Conservation (phyloP, 176 grass and related monocot species). For the Aegilops speltoides region DNA sequence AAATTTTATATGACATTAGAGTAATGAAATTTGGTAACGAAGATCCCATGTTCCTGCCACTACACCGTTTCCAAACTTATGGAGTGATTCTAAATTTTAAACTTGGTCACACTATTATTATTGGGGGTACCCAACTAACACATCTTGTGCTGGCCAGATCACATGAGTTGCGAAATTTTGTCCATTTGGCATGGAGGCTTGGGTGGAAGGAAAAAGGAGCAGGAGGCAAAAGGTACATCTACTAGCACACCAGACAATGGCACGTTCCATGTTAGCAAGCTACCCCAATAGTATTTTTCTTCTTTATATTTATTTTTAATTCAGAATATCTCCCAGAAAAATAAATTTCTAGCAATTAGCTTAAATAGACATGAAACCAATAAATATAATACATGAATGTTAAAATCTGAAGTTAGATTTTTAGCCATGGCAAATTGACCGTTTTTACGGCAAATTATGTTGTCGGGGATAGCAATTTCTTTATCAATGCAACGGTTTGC, state of each 20-base stretch:
- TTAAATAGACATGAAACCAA: neutral
- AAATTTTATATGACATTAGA: neutral
- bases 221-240: neutral
- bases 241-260: constrained; percentile 25
- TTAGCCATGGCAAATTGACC: too few species aligned
- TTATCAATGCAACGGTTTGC: too few species aligned
- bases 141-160: constrained; percentile 17
- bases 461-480: too few species aligned
- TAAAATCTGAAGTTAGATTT: too few species aligned
- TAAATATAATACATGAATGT: neutral
- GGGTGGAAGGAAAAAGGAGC: neutral
- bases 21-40: neutral
- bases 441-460: too few species aligned
- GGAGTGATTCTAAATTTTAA: neutral
- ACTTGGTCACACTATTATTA: neutral
- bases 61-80: neutral
- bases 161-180: constrained; percentile 18
- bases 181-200: neutral
- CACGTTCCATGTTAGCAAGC: constrained; percentile 17
- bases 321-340: neutral
- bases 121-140: neutral
- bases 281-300: neutral
- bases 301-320: neutral
- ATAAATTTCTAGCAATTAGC: neutral
- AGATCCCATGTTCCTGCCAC: constrained; percentile 21